Evolutionary conservation across 140 eudicot genomes (phyloP).

Genomic region (Anethum foeniculum): DNA sequence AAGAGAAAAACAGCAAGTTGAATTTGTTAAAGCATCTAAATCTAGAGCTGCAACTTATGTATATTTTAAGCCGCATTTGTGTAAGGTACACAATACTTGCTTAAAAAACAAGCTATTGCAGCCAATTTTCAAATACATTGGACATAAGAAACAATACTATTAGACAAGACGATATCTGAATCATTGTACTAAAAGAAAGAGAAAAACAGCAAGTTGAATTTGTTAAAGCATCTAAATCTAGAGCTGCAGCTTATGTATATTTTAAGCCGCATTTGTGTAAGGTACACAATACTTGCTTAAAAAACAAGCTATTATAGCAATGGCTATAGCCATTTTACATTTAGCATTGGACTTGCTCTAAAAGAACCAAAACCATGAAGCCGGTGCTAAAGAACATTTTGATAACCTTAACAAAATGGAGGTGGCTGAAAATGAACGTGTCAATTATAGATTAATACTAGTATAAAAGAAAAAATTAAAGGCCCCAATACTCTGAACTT

Average conservation of each 20-base stretch:
- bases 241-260: neutral
- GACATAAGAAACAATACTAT: constrained; percentile 4
- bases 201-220: neutral
- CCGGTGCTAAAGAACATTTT: neutral
- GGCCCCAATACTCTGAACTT: neutral
- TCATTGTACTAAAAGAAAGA: neutral
- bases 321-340: no score
- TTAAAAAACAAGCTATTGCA: neutral
- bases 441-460: neutral
- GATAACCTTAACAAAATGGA: no score
- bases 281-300: neutral
- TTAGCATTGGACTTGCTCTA: no score
- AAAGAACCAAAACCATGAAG: neutral
- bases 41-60: neutral
- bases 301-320: neutral
- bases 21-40: neutral
- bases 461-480: neutral
- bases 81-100: neutral
- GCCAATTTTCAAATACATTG: neutral
- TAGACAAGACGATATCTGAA: neutral
- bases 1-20: neutral
- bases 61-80: neutral
- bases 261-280: neutral
- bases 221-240: neutral
- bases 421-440: neutral